A percentile compares a stretch with the other conserved stretches of the same genome.
Conservation (phyloP, 106 monocot genomes). For the Alisma plantagoaquatica region DNA sequence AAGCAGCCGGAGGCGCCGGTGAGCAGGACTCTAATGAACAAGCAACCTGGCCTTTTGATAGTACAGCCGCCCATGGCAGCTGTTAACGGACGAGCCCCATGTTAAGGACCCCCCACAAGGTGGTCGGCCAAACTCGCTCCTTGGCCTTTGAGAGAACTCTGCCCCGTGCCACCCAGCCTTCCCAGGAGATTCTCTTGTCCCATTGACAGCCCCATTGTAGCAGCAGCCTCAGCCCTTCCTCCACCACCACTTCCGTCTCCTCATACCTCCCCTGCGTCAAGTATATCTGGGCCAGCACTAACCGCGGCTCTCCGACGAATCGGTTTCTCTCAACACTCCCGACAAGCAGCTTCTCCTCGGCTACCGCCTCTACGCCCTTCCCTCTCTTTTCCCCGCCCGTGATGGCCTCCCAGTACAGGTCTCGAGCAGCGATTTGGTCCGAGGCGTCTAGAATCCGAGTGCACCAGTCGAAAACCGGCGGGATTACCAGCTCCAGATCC, state of each 20-base stretch:
- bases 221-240: slow-evolving; percentile 40
- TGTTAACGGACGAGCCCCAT: slow-evolving; percentile 37
- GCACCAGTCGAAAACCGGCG: slow-evolving; percentile 76
- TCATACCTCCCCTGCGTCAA: slow-evolving; percentile 32
- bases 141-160: slow-evolving; percentile 36
- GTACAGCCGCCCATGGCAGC: too few species aligned
- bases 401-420: slow-evolving; percentile 73
- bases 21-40: too few species aligned
- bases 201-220: slow-evolving; percentile 52
- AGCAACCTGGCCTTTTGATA: too few species aligned
- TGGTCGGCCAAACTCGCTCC: slow-evolving; percentile 32
- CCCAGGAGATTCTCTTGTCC: slow-evolving; percentile 60
- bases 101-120: slow-evolving; percentile 34
- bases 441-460: slow-evolving; percentile 37
- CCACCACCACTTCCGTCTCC: slow-evolving; percentile 43
- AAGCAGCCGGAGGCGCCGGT: too few species aligned
- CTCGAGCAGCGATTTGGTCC: slow-evolving; percentile 50
- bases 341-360: slow-evolving; percentile 40
- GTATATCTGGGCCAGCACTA: slow-evolving; percentile 52
- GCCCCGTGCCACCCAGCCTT: slow-evolving; percentile 57
- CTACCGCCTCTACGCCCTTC: slow-evolving; percentile 17
- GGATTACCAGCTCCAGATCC: slow-evolving; percentile 52
- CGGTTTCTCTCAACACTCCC: slow-evolving; percentile 52
- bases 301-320: slow-evolving; percentile 54
- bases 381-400: slow-evolving; percentile 1